Evolutionary conservation across 192 early-diverging fungal genomes (phyloP), one percentile per base, ranked within the genome.

Genomic region (Radiomyces spectabilis): DNA sequence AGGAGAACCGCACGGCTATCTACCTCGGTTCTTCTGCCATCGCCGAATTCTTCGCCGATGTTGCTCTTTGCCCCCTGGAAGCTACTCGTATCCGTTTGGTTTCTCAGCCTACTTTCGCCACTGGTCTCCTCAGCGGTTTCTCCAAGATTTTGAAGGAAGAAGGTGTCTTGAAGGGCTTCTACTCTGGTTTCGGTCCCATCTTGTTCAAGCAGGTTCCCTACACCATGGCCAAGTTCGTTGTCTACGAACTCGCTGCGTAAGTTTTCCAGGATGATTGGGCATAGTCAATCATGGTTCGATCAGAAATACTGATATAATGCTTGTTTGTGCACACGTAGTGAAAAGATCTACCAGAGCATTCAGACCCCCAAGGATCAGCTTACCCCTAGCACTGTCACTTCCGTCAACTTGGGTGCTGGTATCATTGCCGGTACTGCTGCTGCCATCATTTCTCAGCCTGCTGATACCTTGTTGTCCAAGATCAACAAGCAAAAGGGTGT

Each of bases 181-280:
- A 85, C 70, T 84, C 82, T 63, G 85, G 85, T 38, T 86, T 88
- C 58, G 84, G 80, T 30, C 85, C 85, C 29, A 82, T 86, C 49
- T 68, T 84, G 32, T 81, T 83, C 71, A 85, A 80, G 70, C 85
- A 88, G 61, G 72, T 88, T 40, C 85, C 85, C 7, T 88, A 88
- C 66, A 88, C 85, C 31, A 81, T 88, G 77, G 76, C 85, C 66
- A 88, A 88, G 72, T 88, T 88, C 53, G 78, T 71, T 39, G 82
- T 84, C 53, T 79, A 77, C 51, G 85, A 79, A 44, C 57, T 44
- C 16, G 65, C 74, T 30, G 51, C 63, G 76, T 69, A 59, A 65
- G 68, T 69, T 30, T 26, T 26, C 24, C 25, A 43, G n/a, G n/a
- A 12, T 27, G 22, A 46, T 46, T 13, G 10, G 30, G 22, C 44